Percentiles rank a stretch among this genome's conserved stretches.
Conservation (phyloP, 371 early-diverging fungal genomes). For the Mycotypha africana region DNA sequence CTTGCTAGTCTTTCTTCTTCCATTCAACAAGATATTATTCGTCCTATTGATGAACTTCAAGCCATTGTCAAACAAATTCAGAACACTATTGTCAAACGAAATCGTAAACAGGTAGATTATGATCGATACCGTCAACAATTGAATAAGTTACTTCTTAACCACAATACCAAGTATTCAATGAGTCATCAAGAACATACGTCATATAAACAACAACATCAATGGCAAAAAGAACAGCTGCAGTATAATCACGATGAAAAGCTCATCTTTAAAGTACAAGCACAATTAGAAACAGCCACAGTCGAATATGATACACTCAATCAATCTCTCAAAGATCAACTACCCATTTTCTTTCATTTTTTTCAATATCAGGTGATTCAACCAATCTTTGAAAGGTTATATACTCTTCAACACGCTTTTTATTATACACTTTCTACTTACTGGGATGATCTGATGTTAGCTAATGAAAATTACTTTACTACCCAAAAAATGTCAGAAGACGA, state of each 20-base stretch:
- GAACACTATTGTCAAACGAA: constrained; percentile 67
- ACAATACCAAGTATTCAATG: too few species aligned
- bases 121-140: constrained; percentile 64
- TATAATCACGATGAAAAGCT: constrained; percentile 67
- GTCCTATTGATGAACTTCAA: constrained; percentile 58
- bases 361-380: constrained; percentile 65
- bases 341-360: constrained; percentile 55
- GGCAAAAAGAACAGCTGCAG: too few species aligned
- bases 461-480: constrained; percentile 31
- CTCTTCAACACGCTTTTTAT: constrained; percentile 64
- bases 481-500: constrained; percentile 27
- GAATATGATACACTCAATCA: constrained; percentile 72
- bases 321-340: constrained; percentile 62
- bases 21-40: constrained; percentile 64
- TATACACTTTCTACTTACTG: constrained; percentile 48
- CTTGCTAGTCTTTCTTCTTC: constrained; percentile 63
- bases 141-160: constrained; percentile 57
- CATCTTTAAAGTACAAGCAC: constrained; percentile 59
- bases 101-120: constrained; percentile 77
- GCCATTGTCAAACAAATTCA: constrained; percentile 57
- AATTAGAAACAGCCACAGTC: constrained; percentile 66
- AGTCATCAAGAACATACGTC: too few species aligned
- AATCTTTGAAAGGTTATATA: constrained; percentile 66
- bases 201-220: too few species aligned
- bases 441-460: constrained; percentile 42